Evolutionary conservation across 768 basidiomycete species (phyloP).

Genomic region (Collybiopsis luxurians): DNA sequence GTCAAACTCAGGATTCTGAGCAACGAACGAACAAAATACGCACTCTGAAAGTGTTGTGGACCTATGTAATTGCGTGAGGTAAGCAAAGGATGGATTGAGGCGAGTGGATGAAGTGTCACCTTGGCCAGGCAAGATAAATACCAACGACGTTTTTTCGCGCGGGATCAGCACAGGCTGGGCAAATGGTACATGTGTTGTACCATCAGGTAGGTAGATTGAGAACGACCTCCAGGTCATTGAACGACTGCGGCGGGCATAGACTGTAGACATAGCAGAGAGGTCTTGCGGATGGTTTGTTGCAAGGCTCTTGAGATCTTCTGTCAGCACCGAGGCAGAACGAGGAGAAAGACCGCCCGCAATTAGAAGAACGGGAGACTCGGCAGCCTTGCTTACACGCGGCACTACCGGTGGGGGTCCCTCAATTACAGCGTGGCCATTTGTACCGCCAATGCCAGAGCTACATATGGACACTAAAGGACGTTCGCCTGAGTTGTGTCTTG

Average conservation of each 20-base stretch:
- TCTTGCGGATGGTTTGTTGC: neutral
- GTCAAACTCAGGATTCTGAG: neutral
- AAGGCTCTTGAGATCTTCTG: neutral
- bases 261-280: neutral
- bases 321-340: constrained; percentile 18
- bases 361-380: constrained; percentile 23
- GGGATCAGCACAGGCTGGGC: constrained; percentile 25
- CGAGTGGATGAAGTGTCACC: no score
- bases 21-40: constrained; percentile 10
- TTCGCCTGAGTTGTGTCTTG: constrained; percentile 14
- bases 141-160: constrained; percentile 24
- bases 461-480: constrained; percentile 36
- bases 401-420: constrained; percentile 26
- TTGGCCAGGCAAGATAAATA: constrained; percentile 38
- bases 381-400: neutral
- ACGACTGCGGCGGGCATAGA: constrained; percentile 26
- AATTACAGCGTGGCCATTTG: constrained; percentile 39
- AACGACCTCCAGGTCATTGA: constrained; percentile 32
- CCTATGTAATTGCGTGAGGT: no score
- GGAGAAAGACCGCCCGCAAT: constrained; percentile 36
- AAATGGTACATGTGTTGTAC: constrained; percentile 16
- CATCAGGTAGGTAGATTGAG: constrained; percentile 13
- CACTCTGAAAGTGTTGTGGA: constrained; percentile 36
- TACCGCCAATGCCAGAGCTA: constrained; percentile 44
- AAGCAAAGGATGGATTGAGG: no score